Evolutionary conservation across 2,329 filamentous ascomycete genomes (phyloP).

Genomic region (Diplodia sapinea): DNA sequence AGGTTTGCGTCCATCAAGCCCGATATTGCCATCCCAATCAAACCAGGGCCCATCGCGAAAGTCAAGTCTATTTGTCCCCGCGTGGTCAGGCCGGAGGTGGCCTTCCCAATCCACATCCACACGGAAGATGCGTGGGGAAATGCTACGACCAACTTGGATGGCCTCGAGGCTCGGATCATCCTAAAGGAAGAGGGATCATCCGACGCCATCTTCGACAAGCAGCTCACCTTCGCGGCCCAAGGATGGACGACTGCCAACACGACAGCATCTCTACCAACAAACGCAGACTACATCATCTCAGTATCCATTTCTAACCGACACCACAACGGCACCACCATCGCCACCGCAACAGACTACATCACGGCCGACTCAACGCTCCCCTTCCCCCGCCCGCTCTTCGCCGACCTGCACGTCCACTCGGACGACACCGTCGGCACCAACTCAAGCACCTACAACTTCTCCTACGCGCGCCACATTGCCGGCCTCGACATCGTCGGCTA

Average conservation of each 20-base stretch:
- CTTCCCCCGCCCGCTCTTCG: constrained; percentile 41
- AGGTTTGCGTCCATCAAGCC: constrained; percentile 46
- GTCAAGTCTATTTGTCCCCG: constrained; percentile 37
- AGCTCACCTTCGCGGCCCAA: neutral
- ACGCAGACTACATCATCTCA: neutral
- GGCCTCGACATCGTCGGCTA: constrained; percentile 49
- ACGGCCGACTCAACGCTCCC: constrained; percentile 33
- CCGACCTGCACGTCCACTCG: constrained; percentile 48
- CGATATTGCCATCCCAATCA: constrained; percentile 39
- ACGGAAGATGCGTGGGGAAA: constrained; percentile 40
- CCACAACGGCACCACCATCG: neutral
- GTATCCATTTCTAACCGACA: neutral
- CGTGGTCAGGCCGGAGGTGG: constrained; percentile 1
- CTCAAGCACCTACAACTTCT: constrained; percentile 47
- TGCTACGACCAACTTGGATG: constrained; percentile 34
- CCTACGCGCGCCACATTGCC: constrained; percentile 45
- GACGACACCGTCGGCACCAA: constrained; percentile 50
- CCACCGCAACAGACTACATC: constrained; percentile 31
- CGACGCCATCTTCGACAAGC: neutral
- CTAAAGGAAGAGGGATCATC: neutral
- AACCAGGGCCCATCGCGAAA: constrained; percentile 35
- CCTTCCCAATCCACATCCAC: neutral
- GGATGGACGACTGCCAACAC: neutral
- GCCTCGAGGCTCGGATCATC: constrained; percentile 2
- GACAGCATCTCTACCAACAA: neutral